phyloP scores from a whole-genome alignment of 2,329 filamentous ascomycete species.

The Nothophaeocryptopus gaeumannii region DNA sequence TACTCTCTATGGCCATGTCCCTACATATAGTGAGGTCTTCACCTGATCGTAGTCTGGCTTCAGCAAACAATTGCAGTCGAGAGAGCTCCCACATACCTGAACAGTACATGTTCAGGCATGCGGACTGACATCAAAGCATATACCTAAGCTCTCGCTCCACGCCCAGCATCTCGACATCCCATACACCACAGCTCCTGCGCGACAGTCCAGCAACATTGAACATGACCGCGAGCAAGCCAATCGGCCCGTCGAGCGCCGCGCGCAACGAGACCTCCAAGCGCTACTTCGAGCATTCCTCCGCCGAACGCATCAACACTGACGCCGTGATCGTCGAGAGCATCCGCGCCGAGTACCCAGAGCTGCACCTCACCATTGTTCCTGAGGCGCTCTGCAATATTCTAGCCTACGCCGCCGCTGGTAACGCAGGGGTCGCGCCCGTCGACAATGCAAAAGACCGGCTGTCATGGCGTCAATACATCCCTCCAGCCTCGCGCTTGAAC shows the following conservation, averaged over 20 bases:
- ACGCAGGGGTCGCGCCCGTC: constrained; percentile 41
- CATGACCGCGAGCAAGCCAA: constrained; percentile 18
- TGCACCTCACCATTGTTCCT: constrained; percentile 44
- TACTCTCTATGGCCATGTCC: too few species aligned
- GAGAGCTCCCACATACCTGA: too few species aligned
- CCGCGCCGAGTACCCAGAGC: constrained; percentile 45
- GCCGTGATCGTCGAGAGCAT: constrained; percentile 44
- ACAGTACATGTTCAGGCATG: too few species aligned
- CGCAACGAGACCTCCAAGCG: constrained; percentile 38
- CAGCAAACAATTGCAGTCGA: too few species aligned
- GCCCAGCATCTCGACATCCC: too few species aligned
- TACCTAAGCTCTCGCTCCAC: too few species aligned
- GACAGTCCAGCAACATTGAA: background rate
- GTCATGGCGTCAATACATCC: constrained; percentile 39
- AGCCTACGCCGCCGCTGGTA: constrained; percentile 43
- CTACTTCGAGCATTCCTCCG: constrained; percentile 47
- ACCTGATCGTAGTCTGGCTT: too few species aligned
- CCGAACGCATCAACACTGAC: constrained; percentile 44
- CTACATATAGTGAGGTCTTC: too few species aligned
- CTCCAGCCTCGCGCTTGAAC: constrained; percentile 40
- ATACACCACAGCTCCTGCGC: too few species aligned
- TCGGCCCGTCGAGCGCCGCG: constrained; percentile 12
- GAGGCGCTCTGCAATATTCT: constrained; percentile 37
- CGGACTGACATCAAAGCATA: too few species aligned
- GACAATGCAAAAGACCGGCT: constrained; percentile 42